Evolutionary conservation across 768 basidiomycete species (phyloP).

Genomic region (Gloeopeniophorella convolvens): DNA sequence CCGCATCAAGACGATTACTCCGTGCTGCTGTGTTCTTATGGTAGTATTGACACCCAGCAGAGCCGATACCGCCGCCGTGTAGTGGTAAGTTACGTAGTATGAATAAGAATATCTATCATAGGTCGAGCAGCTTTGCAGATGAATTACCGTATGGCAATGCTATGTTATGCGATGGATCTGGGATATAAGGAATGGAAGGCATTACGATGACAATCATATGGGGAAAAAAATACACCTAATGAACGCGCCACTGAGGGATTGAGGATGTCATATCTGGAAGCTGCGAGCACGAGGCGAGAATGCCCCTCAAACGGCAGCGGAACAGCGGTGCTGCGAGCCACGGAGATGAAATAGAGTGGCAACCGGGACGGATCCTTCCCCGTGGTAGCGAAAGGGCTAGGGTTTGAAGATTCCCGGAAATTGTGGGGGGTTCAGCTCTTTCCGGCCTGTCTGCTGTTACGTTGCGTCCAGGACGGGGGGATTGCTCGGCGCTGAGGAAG

Average conservation of each 20-base stretch:
- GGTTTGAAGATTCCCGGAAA: neutral
- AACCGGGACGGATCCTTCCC: too few relatives aligned
- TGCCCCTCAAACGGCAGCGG: neutral
- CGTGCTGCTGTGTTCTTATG: too few relatives aligned
- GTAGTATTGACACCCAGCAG: too few relatives aligned
- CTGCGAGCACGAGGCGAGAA: neutral
- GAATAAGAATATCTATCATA: neutral
- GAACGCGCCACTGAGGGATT: too few relatives aligned
- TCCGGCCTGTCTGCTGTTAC: neutral
- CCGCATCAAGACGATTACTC: too few relatives aligned
- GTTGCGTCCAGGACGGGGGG: slow-evolving; percentile 13
- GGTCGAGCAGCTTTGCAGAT: neutral
- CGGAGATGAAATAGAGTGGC: neutral
- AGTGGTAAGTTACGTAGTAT: neutral
- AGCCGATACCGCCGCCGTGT: too few relatives aligned
- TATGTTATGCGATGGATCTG: neutral
- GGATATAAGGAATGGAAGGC: neutral
- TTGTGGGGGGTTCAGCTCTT: neutral
- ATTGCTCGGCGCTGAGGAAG: slow-evolving; percentile 7
- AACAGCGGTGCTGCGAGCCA: neutral
- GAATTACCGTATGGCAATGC: slow-evolving; percentile 5
- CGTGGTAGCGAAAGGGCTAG: neutral
- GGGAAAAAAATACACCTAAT: neutral
- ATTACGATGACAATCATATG: slow-evolving; percentile 3
- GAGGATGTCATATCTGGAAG: neutral